These are phyloP conservation scores for Suillus clintonianus DNA, from an alignment of 768 basidiomycete genomes.

Conservation along the genomic window DNA sequence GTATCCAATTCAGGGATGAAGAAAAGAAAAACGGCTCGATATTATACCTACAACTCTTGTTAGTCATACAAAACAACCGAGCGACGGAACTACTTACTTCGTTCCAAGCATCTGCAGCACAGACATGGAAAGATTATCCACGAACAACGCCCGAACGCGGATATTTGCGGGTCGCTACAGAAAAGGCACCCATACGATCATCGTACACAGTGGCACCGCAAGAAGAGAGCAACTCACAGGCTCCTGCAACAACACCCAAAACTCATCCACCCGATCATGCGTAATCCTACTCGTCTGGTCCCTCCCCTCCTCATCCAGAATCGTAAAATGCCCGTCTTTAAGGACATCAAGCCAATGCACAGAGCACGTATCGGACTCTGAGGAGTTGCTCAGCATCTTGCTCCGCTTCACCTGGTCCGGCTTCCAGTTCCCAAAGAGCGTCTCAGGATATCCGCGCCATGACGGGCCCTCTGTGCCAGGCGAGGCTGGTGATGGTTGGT, in stretches of 20 bases:
- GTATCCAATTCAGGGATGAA: constrained; percentile 44
- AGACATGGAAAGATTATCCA: constrained; percentile 35
- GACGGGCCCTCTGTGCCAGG: neutral
- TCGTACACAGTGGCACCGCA: neutral
- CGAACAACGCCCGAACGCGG: constrained; percentile 36
- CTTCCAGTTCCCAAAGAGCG: constrained; percentile 53
- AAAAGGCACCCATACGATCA: neutral
- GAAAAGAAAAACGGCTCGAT: constrained; percentile 49
- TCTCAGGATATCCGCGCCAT: constrained; percentile 44
- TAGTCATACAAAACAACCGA: neutral
- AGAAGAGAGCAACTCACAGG: constrained; percentile 18
- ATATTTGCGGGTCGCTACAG: constrained; percentile 22
- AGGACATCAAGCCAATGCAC: constrained; percentile 26
- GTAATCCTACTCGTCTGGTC: constrained; percentile 15
- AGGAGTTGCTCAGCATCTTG: constrained; percentile 23
- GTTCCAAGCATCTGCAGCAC: constrained; percentile 40
- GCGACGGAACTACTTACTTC: constrained; percentile 22
- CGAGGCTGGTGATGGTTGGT: neutral
- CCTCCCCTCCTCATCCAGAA: neutral
- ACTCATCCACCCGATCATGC: constrained; percentile 16
- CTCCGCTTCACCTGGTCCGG: constrained; percentile 34
- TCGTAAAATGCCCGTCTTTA: constrained; percentile 19
- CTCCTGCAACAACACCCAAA: constrained; percentile 31
- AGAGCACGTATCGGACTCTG: constrained; percentile 10
- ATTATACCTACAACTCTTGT: constrained; percentile 32